Evolutionary conservation across 2,329 filamentous ascomycete species (phyloP), one percentile per base, ranked within the genome.

Genomic region (Clarireedia hainanense): DNA sequence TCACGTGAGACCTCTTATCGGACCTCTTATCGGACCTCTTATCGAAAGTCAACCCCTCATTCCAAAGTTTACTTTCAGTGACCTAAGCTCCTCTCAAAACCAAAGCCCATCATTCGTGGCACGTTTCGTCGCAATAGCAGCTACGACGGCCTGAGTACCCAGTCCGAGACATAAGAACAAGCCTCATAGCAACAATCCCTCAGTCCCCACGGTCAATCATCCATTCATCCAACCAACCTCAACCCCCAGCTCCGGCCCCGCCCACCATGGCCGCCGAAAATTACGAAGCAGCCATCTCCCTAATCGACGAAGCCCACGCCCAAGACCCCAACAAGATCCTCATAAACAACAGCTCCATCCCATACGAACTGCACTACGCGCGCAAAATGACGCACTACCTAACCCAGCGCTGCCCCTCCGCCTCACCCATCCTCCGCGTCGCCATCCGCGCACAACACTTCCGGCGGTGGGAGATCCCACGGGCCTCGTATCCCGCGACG

Each of bases 371-470:
- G 1, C 84, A 90, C 73, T 95, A 95, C 69, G 88, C 89, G 6
- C 77, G 79, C 50, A 84, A 89, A 70, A 91, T 91, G 86, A 89
- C 86, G 50, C 72, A 75, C 34, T 94, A 88, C 77, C 83, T 95
- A 34, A 68, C 75, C 7, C 72, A 77, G 15, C 81, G 84, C 59
- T 72, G 73, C 7, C 83, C 88, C 0, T 63, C 75, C 27, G 84
- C 89, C 1, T 83, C 85, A 2, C 83, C 85, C 1, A 72, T 80
- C 24, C 76, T 95, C 53, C 82, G 82, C 60, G 76, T 94, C 47
- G 90, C 90, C 17, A 86, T 91, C 62, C 84, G 89, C 61, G 89
- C 89, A 10, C 90, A 95, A 70, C 90, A 95, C 71, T 88, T 95
- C 65, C 81, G 85, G 52, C 84, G 80, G 63, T 95, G 89, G 89